These are phyloP conservation scores for Sugiyamaella castrensis DNA, from an alignment of 1,139 yeast genomes.

Conservation along the genomic window DNA sequence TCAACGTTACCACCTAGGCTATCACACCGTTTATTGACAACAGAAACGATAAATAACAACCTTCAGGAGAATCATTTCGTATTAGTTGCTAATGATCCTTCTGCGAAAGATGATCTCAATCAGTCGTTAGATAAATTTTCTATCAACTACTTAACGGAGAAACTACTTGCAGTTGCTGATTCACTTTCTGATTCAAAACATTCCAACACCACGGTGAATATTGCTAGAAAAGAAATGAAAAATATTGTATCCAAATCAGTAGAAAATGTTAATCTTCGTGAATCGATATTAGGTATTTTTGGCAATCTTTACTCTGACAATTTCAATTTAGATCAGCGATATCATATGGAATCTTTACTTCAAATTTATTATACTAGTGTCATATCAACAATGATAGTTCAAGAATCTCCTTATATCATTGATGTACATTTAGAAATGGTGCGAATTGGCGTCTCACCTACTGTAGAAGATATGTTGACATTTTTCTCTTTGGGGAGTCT, in stretches of 20 bases:
- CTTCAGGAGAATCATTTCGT: too few species aligned
- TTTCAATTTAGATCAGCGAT: background rate
- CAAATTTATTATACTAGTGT: slow-evolving; percentile 5
- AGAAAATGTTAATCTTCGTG: background rate
- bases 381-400: background rate
- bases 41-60: too few species aligned
- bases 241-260: slow-evolving; percentile 1
- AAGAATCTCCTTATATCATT: slow-evolving; percentile 5
- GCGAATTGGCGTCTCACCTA: background rate
- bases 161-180: too few species aligned
- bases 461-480: background rate
- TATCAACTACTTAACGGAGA: too few species aligned
- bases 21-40: too few species aligned
- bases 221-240: background rate
- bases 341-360: background rate
- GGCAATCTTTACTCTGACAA: background rate
- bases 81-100: too few species aligned
- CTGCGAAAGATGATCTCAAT: too few species aligned
- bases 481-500: background rate
- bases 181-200: too few species aligned
- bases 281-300: background rate
- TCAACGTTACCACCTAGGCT: too few species aligned
- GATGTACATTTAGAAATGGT: slow-evolving; percentile 8
- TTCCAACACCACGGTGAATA: background rate
- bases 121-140: too few species aligned